phyloP scores from a whole-genome alignment of 2,329 filamentous ascomycete species.

The Pseudogymnoascus sp. region DNA sequence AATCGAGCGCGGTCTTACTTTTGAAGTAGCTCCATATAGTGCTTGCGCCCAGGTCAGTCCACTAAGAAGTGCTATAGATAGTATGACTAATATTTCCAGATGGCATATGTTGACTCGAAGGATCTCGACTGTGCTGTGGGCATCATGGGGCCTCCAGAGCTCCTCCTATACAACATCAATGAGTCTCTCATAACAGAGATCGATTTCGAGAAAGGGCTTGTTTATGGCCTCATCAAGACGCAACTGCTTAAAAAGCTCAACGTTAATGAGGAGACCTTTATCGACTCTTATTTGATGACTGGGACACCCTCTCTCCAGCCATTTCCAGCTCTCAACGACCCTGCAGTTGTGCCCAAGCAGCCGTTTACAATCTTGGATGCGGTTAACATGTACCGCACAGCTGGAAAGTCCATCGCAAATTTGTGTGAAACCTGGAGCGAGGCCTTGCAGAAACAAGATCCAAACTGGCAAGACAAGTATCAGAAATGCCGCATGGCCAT shows the following conservation, averaged over 20 bases:
- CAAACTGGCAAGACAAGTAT: conserved; percentile 78
- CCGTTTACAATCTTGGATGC: conserved; percentile 61
- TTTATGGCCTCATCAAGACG: conserved; percentile 58
- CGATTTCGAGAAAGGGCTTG: conserved; percentile 63
- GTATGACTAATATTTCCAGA: conserved; percentile 38
- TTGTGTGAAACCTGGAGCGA: conserved; percentile 76
- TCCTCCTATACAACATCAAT: conserved; percentile 77
- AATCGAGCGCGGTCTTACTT: conserved; percentile 60
- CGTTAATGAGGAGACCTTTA: conserved; percentile 64
- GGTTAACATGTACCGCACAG: conserved; percentile 66
- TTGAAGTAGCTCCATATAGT: conserved; percentile 78
- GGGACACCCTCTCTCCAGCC: conserved; percentile 73
- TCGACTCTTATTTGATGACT: conserved; percentile 75
- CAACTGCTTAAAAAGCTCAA: conserved; percentile 62
- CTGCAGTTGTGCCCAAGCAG: conserved; percentile 45
- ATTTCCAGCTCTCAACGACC: conserved; percentile 69
- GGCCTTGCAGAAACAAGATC: conserved; percentile 61
- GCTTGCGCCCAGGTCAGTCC: conserved; percentile 71
- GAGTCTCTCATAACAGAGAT: conserved; percentile 58
- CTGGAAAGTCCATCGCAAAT: conserved; percentile 61
- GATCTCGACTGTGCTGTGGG: conserved; percentile 64
- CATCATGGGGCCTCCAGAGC: conserved; percentile 76
- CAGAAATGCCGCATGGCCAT: conserved; percentile 78
- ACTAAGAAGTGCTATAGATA: neutral
- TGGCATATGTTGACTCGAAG: conserved; percentile 68